Percentiles rank a stretch among this genome's conserved stretches.
phyloP scores from a whole-genome alignment of 2,329 filamentous ascomycete species.

The Pseudocercospora pini-densiflorae region DNA sequence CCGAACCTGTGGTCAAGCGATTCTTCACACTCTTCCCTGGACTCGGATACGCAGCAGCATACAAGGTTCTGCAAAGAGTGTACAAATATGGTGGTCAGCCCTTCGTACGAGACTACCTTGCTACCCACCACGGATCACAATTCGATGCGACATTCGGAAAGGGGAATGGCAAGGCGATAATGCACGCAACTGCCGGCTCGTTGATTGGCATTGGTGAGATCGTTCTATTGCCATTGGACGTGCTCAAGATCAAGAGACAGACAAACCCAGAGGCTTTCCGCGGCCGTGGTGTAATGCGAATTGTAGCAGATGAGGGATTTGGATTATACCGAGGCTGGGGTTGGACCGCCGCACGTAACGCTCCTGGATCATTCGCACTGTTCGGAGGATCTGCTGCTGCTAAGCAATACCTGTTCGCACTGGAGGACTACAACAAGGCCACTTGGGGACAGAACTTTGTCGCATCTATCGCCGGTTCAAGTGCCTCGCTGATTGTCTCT shows the following conservation, averaged over 20 bases:
- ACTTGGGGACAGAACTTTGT: constrained; percentile 96
- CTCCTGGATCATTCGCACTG: constrained; percentile 95
- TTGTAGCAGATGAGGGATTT: constrained; percentile 92
- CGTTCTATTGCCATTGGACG: constrained; percentile 89
- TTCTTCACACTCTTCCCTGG: constrained; percentile 97
- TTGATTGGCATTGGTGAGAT: constrained; percentile 98
- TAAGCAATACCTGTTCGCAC: constrained; percentile 91
- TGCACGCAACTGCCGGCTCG: constrained; percentile 95
- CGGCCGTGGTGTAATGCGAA: constrained; percentile 86
- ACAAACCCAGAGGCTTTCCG: constrained; percentile 99
- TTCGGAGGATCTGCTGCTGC: constrained; percentile 97
- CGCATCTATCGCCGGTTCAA: constrained; percentile 92
- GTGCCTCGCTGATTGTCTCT: constrained; percentile 93
- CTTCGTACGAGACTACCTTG: constrained; percentile 87
- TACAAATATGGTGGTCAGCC: constrained; percentile 99
- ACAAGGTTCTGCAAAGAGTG: constrained; percentile 96
- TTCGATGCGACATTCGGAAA: constrained; percentile 93
- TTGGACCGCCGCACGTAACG: constrained; percentile 97
- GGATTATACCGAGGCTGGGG: constrained; percentile 95
- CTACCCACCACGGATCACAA: constrained; percentile 74
- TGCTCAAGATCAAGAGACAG: constrained; percentile 99
- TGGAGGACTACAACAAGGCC: constrained; percentile 94
- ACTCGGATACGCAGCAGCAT: constrained; percentile 94
- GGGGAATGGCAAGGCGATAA: constrained; percentile 96
- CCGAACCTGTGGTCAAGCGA: constrained; percentile 71